Base-by-base conservation (phyloP, 2,329 filamentous ascomycete species). In the Apiospora arundinis region DNA sequence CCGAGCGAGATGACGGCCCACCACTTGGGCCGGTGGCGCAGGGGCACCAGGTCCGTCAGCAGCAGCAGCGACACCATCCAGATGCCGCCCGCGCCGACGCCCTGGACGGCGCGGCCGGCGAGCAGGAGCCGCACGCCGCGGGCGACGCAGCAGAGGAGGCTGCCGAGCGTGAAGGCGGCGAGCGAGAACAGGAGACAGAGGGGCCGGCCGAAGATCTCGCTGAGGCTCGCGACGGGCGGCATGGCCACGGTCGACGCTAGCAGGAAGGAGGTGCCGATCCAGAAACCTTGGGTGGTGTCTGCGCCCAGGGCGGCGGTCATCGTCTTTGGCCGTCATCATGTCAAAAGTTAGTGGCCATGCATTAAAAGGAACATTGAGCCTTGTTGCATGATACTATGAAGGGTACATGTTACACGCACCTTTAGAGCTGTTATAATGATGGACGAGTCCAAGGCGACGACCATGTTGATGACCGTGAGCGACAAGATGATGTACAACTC, bases 31-130 rank as follows among this genome's bases (percentile, higher is more conserved):
- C 86, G 77, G 72, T 87, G 80, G 1, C 82, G 77, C 12, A 89
- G 75, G 0, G 86, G 85, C 0, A 88, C 81, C 3, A 88, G 75
- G 72, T 89, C 87, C 68, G 81, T 85, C 23, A 78, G 71, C 49
- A 79, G 69, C 32, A 76, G 73, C 56, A 77, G 74, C 28, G 65
- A 71, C 66, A 79, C 70, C 32, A 75, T 72, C 67, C 46, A 52
- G 48, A 69, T 68, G 40, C 63, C 48, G 45, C 37, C 48, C 1
- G 11, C 25, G 28, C 67, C 67, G 32, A 77, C 65, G 1, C 88
- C 87, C 72, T 89, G 86, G 3, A 89, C 66, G 0, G 42, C 75
- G 69, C 79, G 76, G 5, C 80, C 81, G 8, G 80, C 81, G 4
- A 91, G 85, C n/a, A 90, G 77, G 69, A 84, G 81, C 1, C 71